These are phyloP conservation scores for Arachis monticola DNA, from an alignment of 331 rosid genomes.

Conservation along the genomic window DNA sequence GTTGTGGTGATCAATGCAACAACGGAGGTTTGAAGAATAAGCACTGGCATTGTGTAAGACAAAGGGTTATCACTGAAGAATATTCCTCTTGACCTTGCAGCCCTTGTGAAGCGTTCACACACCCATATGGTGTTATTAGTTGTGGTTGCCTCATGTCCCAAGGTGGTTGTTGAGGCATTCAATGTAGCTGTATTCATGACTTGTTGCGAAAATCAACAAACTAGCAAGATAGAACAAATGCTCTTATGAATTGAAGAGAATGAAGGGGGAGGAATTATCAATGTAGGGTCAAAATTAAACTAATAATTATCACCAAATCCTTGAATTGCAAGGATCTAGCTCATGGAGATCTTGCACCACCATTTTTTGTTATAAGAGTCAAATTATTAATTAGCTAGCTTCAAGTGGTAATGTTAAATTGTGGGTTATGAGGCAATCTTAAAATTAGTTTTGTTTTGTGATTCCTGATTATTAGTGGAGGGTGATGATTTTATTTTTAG, in stretches of 20 bases:
- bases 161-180: neutral
- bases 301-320: too few relatives aligned
- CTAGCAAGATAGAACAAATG: too few relatives aligned
- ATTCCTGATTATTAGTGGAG: conserved; percentile 26
- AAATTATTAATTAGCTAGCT: conserved; percentile 1
- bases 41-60: conserved; percentile 17
- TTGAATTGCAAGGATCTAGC: neutral
- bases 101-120: conserved; percentile 21
- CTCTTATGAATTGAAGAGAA: too few relatives aligned
- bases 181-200: neutral
- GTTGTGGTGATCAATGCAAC: conserved; percentile 23
- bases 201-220: too few relatives aligned
- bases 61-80: conserved; percentile 47
- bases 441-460: conserved; percentile 40
- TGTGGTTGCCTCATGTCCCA: too few relatives aligned
- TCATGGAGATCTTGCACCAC: neutral
- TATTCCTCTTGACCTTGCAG: conserved; percentile 37
- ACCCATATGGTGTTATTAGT: neutral
- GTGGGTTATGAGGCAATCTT: conserved; percentile 22
- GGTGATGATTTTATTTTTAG: conserved; percentile 35
- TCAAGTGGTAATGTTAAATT: conserved; percentile 40
- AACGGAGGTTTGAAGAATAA: conserved; percentile 43
- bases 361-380: too few relatives aligned
- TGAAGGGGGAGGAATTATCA: too few relatives aligned
- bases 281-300: too few relatives aligned